Percentiles rank a stretch among this genome's conserved stretches.
These are phyloP conservation scores for Thelonectria blattea DNA, from an alignment of 2,329 filamentous ascomycete species.

Conservation along the genomic window DNA sequence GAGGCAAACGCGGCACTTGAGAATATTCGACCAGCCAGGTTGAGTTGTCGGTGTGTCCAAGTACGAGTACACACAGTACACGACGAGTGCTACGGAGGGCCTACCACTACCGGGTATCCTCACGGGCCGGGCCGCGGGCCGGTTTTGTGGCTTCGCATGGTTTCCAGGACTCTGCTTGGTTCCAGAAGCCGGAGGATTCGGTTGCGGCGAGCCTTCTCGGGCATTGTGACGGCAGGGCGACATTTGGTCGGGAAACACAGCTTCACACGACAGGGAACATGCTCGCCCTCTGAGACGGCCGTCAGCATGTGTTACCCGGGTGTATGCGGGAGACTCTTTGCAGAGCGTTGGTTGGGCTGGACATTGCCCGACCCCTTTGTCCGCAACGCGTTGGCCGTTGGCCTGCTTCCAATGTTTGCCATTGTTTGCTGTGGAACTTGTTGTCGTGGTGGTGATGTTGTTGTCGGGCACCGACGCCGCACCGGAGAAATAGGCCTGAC, in stretches of 20 bases:
- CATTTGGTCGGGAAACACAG: slow-evolving; percentile 23
- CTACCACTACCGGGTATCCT: slow-evolving; percentile 31
- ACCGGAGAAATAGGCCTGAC: slow-evolving; percentile 11
- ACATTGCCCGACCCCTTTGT: slow-evolving; percentile 11
- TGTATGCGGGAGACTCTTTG: slow-evolving; percentile 15
- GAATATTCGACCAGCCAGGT: neutral
- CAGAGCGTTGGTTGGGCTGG: slow-evolving; percentile 13
- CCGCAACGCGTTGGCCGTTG: slow-evolving; percentile 8
- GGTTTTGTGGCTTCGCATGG: slow-evolving; percentile 17
- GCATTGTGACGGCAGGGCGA: slow-evolving; percentile 20
- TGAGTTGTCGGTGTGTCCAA: slow-evolving; percentile 36
- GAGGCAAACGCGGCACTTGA: slow-evolving; percentile 18
- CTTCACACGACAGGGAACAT: slow-evolving; percentile 11
- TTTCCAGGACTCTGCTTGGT: slow-evolving; percentile 12
- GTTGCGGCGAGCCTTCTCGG: slow-evolving; percentile 14
- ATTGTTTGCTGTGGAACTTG: slow-evolving; percentile 17
- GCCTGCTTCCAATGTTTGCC: slow-evolving; percentile 16
- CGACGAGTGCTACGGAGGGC: slow-evolving; percentile 10
- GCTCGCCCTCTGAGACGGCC: slow-evolving; percentile 21
- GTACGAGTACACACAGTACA: neutral
- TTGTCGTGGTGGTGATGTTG: slow-evolving; percentile 12
- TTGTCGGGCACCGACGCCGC: slow-evolving; percentile 24
- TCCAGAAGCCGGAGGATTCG: slow-evolving; percentile 25
- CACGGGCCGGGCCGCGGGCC: slow-evolving; percentile 38
- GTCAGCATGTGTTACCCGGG: slow-evolving; percentile 25